These are phyloP conservation scores for Debaryomyces robertsiae DNA, from an alignment of 1,139 yeast species.

Conservation along the genomic window DNA sequence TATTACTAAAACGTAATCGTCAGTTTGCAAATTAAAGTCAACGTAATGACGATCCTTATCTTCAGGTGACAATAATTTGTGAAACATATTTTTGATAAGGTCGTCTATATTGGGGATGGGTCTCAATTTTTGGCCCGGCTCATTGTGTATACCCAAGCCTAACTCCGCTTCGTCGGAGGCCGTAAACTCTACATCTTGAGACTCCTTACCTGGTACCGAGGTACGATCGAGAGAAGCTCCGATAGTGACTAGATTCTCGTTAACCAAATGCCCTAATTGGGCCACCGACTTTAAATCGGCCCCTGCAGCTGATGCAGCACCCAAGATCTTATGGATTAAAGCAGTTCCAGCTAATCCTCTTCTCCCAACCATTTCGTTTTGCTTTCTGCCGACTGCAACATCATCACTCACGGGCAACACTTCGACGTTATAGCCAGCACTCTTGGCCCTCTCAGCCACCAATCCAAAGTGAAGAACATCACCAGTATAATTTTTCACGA, in stretches of 20 bases:
- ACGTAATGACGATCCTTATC: slow-evolving; percentile 76
- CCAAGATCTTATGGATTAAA: slow-evolving; percentile 80
- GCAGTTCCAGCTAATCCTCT: slow-evolving; percentile 93
- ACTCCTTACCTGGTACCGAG: slow-evolving; percentile 79
- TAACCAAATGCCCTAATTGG: slow-evolving; percentile 61
- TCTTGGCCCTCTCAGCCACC: slow-evolving; percentile 84
- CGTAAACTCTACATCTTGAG: slow-evolving; percentile 46
- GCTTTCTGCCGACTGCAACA: slow-evolving; percentile 85
- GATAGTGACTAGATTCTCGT: slow-evolving; percentile 72
- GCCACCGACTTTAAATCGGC: slow-evolving; percentile 51
- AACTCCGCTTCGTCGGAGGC: slow-evolving; percentile 69
- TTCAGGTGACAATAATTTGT: slow-evolving; percentile 50
- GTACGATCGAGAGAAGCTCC: slow-evolving; percentile 92
- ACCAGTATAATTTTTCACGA: slow-evolving; percentile 92
- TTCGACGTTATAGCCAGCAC: slow-evolving; percentile 70
- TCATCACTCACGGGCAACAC: slow-evolving; percentile 83
- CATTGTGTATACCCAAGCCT: slow-evolving; percentile 96
- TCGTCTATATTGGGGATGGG: slow-evolving; percentile 72
- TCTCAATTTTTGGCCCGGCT: slow-evolving; percentile 75
- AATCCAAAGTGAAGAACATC: slow-evolving; percentile 90
- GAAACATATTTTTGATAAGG: slow-evolving; percentile 55
- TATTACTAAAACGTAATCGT: slow-evolving; percentile 68
- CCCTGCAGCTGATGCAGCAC: slow-evolving; percentile 61
- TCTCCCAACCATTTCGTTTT: slow-evolving; percentile 89
- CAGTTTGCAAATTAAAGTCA: slow-evolving; percentile 54